phyloP scores from a whole-genome alignment of 2,329 filamentous ascomycete species.

The Alternaria alternata region DNA sequence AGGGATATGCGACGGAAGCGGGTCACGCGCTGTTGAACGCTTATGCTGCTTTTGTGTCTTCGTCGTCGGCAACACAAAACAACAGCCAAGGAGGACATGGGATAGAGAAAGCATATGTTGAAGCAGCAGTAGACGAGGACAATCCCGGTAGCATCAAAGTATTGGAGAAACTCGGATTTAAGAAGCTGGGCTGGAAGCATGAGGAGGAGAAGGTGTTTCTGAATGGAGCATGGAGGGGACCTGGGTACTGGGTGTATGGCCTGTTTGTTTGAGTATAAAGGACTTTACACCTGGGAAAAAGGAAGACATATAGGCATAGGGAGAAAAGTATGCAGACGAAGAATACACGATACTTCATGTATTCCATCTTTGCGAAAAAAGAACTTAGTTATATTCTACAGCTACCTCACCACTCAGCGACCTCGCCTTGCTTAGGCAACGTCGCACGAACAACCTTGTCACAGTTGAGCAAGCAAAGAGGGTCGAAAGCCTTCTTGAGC shows the following conservation, averaged over 20 bases:
- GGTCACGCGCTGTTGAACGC: slow-evolving; percentile 23
- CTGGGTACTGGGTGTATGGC: slow-evolving; percentile 34
- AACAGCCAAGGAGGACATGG: not conserved
- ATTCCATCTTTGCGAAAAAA: not conserved
- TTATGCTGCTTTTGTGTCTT: slow-evolving; percentile 11
- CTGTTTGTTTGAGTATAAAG: slow-evolving; percentile 20
- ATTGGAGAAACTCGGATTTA: slow-evolving; percentile 37
- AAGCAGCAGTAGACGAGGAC: slow-evolving; percentile 31
- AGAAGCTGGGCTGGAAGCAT: slow-evolving; percentile 31
- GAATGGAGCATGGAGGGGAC: slow-evolving; percentile 34
- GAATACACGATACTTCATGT: not conserved
- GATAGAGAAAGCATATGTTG: slow-evolving; percentile 29
- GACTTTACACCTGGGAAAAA: not conserved
- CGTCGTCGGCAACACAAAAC: not conserved
- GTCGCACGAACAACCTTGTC: slow-evolving; percentile 71
- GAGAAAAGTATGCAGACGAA: not conserved
- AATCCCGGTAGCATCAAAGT: slow-evolving; percentile 34
- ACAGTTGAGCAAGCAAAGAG: slow-evolving; percentile 70
- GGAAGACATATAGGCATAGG: not conserved
- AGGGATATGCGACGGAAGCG: slow-evolving; percentile 43
- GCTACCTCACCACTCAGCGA: slow-evolving; percentile 54
- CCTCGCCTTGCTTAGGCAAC: slow-evolving; percentile 58
- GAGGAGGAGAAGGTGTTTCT: slow-evolving; percentile 32
- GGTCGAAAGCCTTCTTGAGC: slow-evolving; percentile 84
- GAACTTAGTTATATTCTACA: not conserved